These are phyloP conservation scores for Arxiozyma heterogenica DNA, from an alignment of 1,139 yeast genomes.

Conservation along the genomic window DNA sequence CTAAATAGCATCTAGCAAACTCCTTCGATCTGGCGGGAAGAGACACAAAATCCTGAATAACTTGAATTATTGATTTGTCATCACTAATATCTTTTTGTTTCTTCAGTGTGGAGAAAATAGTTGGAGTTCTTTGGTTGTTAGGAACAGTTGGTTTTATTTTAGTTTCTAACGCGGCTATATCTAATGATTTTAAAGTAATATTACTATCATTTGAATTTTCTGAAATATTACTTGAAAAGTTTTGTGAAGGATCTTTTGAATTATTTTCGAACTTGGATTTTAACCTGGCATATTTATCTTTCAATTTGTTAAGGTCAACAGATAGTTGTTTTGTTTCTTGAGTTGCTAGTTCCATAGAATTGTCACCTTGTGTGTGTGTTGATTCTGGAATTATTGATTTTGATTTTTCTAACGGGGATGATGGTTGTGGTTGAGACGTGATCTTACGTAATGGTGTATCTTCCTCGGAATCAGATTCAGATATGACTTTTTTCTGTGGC, in stretches of 20 bases:
- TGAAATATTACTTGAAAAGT: background rate
- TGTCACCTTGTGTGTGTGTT: background rate
- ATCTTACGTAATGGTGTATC: background rate
- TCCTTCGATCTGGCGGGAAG: constrained; percentile 5
- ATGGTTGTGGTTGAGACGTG: background rate
- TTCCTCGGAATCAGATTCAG: background rate
- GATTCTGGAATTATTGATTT: background rate
- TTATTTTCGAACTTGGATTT: constrained; percentile 2
- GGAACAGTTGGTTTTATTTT: constrained; percentile 3
- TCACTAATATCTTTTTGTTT: constrained; percentile 5
- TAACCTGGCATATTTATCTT: background rate
- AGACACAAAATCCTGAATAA: constrained; percentile 1
- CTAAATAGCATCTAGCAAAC: constrained; percentile 36
- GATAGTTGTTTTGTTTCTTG: background rate
- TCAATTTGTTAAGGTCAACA: background rate
- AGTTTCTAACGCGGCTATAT: constrained; percentile 8
- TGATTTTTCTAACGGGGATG: background rate
- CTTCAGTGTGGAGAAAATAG: constrained; percentile 27
- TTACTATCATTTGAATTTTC: background rate
- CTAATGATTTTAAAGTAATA: background rate
- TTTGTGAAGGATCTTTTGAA: background rate
- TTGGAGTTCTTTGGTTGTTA: constrained; percentile 18
- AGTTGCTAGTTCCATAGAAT: background rate
- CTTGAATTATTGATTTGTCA: constrained; percentile 3
- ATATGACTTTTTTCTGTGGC: background rate